Conservation (phyloP, 495 filamentous ascomycete species). For the Podospora comata region DNA sequence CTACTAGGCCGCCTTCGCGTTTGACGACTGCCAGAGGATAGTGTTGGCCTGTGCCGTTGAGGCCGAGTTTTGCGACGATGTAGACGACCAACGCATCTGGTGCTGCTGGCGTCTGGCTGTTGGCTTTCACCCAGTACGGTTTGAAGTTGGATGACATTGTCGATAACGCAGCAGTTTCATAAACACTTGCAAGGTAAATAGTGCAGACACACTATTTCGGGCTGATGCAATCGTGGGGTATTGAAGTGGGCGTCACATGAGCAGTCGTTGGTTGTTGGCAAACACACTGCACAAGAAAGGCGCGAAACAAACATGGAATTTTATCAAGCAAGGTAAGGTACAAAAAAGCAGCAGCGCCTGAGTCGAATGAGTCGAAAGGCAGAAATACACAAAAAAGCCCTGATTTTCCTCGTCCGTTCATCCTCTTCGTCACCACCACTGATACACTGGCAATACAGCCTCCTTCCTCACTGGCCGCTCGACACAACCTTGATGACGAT, state of each 20-base stretch:
- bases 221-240: not conserved
- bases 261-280: not conserved
- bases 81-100: not conserved
- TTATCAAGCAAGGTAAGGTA: not conserved
- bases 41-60: not conserved
- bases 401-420: not conserved
- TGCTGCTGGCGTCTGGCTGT: not conserved
- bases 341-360: not conserved
- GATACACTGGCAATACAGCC: no score
- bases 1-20: not conserved
- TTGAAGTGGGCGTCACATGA: not conserved
- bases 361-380: not conserved
- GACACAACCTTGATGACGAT: constrained; percentile 21
- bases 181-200: not conserved
- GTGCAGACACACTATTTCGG: not conserved
- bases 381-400: not conserved
- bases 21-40: not conserved
- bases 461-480: not conserved
- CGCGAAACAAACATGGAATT: not conserved
- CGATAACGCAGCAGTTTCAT: not conserved
- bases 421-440: not conserved
- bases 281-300: not conserved
- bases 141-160: not conserved
- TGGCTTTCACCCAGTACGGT: not conserved
- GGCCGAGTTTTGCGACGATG: not conserved